A percentile compares a stretch with the other conserved stretches of the same genome.
These are phyloP conservation scores for Cryphonectria japonica DNA, from an alignment of 2,329 filamentous ascomycete species.

Conservation along the genomic window DNA sequence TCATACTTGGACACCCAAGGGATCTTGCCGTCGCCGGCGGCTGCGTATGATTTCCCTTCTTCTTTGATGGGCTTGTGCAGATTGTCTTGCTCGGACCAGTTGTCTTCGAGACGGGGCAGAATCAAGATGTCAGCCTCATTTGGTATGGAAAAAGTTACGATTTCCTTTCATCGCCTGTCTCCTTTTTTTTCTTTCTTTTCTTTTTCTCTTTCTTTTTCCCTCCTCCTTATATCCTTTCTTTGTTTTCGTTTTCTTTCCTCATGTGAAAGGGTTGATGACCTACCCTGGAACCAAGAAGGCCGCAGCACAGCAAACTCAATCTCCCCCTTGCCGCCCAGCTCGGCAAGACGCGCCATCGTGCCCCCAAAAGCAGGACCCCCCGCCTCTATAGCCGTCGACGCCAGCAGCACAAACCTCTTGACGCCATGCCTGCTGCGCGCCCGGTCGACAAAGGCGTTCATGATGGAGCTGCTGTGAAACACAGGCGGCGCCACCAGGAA, in stretches of 20 bases:
- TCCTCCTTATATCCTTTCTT: no score
- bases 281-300: slow-evolving; percentile 50
- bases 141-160: neutral
- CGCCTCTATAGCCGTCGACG: slow-evolving; percentile 41
- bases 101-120: slow-evolving; percentile 41
- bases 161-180: neutral
- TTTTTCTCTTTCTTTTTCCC: neutral
- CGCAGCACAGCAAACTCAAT: slow-evolving; percentile 49
- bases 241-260: neutral
- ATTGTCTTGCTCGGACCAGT: slow-evolving; percentile 42
- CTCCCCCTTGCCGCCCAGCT: slow-evolving; percentile 40
- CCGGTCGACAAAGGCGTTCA: slow-evolving; percentile 48
- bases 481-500: slow-evolving; percentile 46
- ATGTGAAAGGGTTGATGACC: neutral
- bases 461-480: slow-evolving; percentile 38
- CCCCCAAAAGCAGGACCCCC: slow-evolving; percentile 42
- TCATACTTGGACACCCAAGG: slow-evolving; percentile 52
- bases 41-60: slow-evolving; percentile 47
- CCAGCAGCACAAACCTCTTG: slow-evolving; percentile 50
- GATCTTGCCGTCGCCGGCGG: slow-evolving; percentile 47
- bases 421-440: slow-evolving; percentile 41
- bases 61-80: slow-evolving; percentile 41
- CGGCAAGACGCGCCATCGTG: slow-evolving; percentile 44
- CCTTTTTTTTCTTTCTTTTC: neutral
- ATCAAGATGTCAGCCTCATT: neutral